A percentile compares a stretch with the other conserved stretches of the same genome.
These are phyloP conservation scores for Lasiodiplodia citricola DNA, from an alignment of 2,329 filamentous ascomycete genomes.

Conservation along the genomic window DNA sequence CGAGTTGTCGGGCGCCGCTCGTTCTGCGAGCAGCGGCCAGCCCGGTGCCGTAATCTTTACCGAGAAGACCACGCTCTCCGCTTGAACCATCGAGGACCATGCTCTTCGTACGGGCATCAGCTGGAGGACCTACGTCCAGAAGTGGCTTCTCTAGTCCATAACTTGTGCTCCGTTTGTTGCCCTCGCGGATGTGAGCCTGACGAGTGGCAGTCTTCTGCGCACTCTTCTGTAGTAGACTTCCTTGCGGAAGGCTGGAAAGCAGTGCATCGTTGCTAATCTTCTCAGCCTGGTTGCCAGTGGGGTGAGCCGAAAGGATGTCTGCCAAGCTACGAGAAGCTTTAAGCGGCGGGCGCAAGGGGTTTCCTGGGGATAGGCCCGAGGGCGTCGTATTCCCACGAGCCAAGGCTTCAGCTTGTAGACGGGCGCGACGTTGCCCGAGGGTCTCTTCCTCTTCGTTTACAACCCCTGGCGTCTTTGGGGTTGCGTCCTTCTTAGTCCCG, in stretches of 20 bases:
- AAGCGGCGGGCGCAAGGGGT: conserved; percentile 41
- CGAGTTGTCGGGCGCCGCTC: not conserved
- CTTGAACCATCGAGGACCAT: conserved; percentile 14
- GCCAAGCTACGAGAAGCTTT: conserved; percentile 62
- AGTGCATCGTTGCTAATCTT: conserved; percentile 44
- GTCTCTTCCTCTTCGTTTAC: conserved; percentile 70
- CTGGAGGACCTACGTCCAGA: conserved; percentile 30
- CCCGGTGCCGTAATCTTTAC: conserved; percentile 1
- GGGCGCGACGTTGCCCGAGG: conserved; percentile 74
- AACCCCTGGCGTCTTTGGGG: conserved; percentile 33
- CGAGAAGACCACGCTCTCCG: conserved; percentile 7
- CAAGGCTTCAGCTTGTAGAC: conserved; percentile 69
- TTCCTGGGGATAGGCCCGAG: conserved; percentile 7
- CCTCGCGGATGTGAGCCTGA: conserved; percentile 42
- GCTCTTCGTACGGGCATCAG: conserved; percentile 5
- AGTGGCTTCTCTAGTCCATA: conserved; percentile 39
- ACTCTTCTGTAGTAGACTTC: conserved; percentile 49
- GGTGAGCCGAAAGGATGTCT: conserved; percentile 64
- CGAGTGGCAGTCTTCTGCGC: conserved; percentile 44
- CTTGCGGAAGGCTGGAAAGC: conserved; percentile 41
- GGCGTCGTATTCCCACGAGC: conserved; percentile 46
- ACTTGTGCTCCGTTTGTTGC: conserved; percentile 40
- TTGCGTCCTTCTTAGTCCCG: conserved; percentile 29
- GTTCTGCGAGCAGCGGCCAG: not conserved
- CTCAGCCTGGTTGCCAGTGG: conserved; percentile 45